Evolutionary conservation across 2,329 filamentous ascomycete species (phyloP).

Genomic region (Rhinocladiella mackenziei): DNA sequence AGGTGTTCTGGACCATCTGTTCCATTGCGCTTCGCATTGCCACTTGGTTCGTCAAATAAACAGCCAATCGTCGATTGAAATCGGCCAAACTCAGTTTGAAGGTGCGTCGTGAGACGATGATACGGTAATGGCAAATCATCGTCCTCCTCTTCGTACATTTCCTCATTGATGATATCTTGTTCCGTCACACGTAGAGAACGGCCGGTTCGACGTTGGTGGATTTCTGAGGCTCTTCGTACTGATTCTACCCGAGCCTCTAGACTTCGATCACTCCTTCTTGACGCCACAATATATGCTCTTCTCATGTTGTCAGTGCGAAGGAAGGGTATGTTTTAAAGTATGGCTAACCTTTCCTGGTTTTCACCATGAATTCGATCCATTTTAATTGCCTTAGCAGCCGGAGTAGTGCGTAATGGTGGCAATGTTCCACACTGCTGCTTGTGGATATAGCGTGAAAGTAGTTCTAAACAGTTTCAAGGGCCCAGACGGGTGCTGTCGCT

Average conservation of each 20-base stretch:
- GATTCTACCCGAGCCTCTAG: slow-evolving; percentile 85
- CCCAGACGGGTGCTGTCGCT: too few species aligned
- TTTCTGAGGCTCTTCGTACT: slow-evolving; percentile 79
- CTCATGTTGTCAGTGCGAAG: slow-evolving; percentile 20
- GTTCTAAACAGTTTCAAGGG: too few species aligned
- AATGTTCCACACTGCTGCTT: slow-evolving; percentile 6
- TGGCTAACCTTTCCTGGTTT: slow-evolving; percentile 44
- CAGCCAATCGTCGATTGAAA: slow-evolving; percentile 59
- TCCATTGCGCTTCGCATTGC: slow-evolving; percentile 52
- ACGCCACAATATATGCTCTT: slow-evolving; percentile 88
- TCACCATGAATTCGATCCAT: slow-evolving; percentile 33
- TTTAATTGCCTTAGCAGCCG: slow-evolving; percentile 30
- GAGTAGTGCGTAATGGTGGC: slow-evolving; percentile 27
- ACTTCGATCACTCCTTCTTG: slow-evolving; percentile 77
- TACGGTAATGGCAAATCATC: slow-evolving; percentile 70
- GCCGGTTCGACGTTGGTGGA: slow-evolving; percentile 83
- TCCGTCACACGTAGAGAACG: slow-evolving; percentile 76
- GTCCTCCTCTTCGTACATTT: slow-evolving; percentile 95
- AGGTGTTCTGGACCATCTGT: slow-evolving; percentile 42
- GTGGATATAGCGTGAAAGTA: too few species aligned
- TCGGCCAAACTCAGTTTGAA: slow-evolving; percentile 58
- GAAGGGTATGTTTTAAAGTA: neutral
- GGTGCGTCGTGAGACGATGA: slow-evolving; percentile 58
- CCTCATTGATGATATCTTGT: slow-evolving; percentile 81
- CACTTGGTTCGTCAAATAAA: slow-evolving; percentile 56